Percentiles rank a stretch among this genome's conserved stretches.
These are phyloP conservation scores for Dillenia turbinata DNA, from an alignment of 164 flowering plant genomes.

Conservation along the genomic window DNA sequence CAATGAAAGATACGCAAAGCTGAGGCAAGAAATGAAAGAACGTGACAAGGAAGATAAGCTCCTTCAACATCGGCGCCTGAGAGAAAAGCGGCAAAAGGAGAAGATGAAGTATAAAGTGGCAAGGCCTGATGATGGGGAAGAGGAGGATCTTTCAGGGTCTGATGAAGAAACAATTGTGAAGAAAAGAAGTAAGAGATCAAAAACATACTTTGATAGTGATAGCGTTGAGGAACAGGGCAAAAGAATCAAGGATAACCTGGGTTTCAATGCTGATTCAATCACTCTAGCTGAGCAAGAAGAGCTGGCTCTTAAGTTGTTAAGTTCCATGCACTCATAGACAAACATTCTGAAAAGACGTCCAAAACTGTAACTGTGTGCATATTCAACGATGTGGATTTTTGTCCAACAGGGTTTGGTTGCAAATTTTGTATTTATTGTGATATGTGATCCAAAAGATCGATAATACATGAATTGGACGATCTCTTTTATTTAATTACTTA, in stretches of 20 bases:
- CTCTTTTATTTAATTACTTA: no score
- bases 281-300: slow-evolving; percentile 85
- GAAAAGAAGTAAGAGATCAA: slow-evolving; percentile 39
- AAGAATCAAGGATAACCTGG: slow-evolving; percentile 10
- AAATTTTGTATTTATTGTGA: no score
- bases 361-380: no score
- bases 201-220: slow-evolving; percentile 53
- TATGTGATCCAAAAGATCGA: no score
- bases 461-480: no score
- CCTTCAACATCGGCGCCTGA: slow-evolving; percentile 42
- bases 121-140: slow-evolving; percentile 27
- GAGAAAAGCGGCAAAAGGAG: slow-evolving; percentile 49
- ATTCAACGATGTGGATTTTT: no score
- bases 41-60: slow-evolving; percentile 79
- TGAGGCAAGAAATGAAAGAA: slow-evolving; percentile 59
- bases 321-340: slow-evolving; percentile 52
- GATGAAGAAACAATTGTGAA: slow-evolving; percentile 25
- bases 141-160: slow-evolving; percentile 16
- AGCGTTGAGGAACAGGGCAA: slow-evolving; percentile 30
- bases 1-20: slow-evolving; percentile 40
- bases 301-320: slow-evolving; percentile 74
- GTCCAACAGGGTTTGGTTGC: no score
- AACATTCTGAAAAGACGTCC: no score
- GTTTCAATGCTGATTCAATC: slow-evolving; percentile 23
- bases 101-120: slow-evolving; percentile 56